Percentiles rank a stretch among this genome's conserved stretches.
Evolutionary conservation across 192 early-diverging fungal genomes (phyloP).

Genomic region (Pilaira anomala): DNA sequence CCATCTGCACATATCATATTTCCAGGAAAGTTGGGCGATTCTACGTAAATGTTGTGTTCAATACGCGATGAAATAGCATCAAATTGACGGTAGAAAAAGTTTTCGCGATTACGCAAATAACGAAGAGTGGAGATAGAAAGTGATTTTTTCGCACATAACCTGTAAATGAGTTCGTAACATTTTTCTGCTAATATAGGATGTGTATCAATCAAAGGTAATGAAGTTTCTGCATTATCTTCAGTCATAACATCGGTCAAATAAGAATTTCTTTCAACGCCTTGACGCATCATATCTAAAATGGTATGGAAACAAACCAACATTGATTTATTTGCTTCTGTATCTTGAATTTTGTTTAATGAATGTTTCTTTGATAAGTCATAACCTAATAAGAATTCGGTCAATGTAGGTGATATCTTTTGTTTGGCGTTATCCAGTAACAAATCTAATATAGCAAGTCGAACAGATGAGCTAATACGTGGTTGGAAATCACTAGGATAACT

Average conservation of each 20-base stretch:
- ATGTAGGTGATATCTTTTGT: conserved; percentile 56
- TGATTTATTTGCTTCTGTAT: conserved; percentile 38
- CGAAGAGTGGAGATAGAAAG: conserved; percentile 77
- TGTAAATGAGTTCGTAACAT: conserved; percentile 84
- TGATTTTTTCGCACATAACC: conserved; percentile 66
- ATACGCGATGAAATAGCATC: conserved; percentile 41
- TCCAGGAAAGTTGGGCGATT: conserved; percentile 2
- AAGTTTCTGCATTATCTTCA: conserved; percentile 4
- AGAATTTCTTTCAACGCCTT: conserved; percentile 33
- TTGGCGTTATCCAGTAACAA: conserved; percentile 77
- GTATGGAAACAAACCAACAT: conserved; percentile 56
- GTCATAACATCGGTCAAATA: not conserved
- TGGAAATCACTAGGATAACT: conserved; percentile 20
- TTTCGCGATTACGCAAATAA: conserved; percentile 77
- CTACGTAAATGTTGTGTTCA: conserved; percentile 1
- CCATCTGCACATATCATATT: conserved; percentile 14
- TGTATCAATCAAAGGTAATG: conserved; percentile 50
- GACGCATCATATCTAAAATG: conserved; percentile 60
- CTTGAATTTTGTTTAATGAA: conserved; percentile 29
- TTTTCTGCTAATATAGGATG: conserved; percentile 82
- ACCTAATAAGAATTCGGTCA: conserved; percentile 90
- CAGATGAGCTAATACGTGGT: conserved; percentile 30
- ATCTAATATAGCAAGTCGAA: conserved; percentile 84
- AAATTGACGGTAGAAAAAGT: conserved; percentile 74
- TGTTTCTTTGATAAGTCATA: conserved; percentile 52